Base-by-base conservation (phyloP, 805 yeast genomes). In the Komagataella ulmi region DNA sequence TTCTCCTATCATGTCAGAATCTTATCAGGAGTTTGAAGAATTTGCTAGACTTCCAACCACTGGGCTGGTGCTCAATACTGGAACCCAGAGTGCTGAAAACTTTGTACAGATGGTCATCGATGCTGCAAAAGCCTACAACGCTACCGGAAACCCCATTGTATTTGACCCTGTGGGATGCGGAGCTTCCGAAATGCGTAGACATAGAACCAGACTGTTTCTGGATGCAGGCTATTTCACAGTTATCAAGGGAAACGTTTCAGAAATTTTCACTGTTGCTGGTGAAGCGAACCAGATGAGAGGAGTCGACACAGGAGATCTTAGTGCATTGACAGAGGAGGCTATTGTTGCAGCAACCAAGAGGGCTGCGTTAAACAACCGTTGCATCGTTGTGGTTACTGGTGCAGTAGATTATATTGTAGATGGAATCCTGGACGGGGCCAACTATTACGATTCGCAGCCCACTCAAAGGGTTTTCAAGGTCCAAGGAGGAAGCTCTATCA, bases 141-240 rank as follows among this genome's bases (percentile, higher is more conserved):
- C 59, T 12, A 57, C 63, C 12, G 76, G 77, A 2, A 71, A 74
- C 47, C 90, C 87, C 3, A 75, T 89, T 36, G 78, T 89, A 0
- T 82, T 85, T 57, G 97, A 89, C 63, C 97, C 97, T 0, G 96
- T 89, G n/a, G 97, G 89, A 0, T 88, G 83, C 45, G 96, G 96
- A 24, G 96, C 97, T 0, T 74, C 96, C 0, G 52, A 60, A 3
- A 74, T 77, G 4, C 72, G 97, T 53, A 67, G 69, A 45, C 59
- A 65, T 3, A 69, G 80, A 17, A 76, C 81, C 50, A 62, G 69
- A 24, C 61, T 62, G 0, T 58, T 88, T 7, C 63, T 89, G 36
- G 71, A 80, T 44, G 63, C 71, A 10, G 88, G 88, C 47, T 76
- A 73, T 58, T 74, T 72, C 55, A 69, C 78, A 30, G 88, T 85